These are phyloP conservation scores for Lactarius sanguifluus DNA, from an alignment of 768 basidiomycete genomes.

Conservation along the genomic window DNA sequence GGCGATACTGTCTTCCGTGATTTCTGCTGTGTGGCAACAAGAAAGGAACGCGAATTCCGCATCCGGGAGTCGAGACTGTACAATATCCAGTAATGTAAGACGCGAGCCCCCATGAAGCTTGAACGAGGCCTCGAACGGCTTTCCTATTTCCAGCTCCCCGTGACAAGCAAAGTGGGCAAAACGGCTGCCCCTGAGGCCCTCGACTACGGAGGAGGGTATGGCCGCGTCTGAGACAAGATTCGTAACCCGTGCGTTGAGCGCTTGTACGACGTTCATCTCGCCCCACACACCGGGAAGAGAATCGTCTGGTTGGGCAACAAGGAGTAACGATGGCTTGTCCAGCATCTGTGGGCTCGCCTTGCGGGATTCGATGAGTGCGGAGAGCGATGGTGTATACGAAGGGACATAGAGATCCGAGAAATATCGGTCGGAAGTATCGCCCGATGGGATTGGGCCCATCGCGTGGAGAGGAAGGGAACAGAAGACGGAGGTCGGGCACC, in stretches of 20 bases:
- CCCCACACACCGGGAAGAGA: constrained; percentile 4
- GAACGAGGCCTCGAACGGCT: constrained; percentile 12
- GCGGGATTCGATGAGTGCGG: neutral
- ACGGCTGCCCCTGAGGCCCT: neutral
- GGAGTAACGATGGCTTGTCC: neutral
- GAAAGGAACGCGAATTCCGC: constrained; percentile 22
- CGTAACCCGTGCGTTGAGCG: neutral
- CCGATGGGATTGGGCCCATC: constrained; percentile 19
- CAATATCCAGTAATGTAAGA: constrained; percentile 12
- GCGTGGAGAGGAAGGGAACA: constrained; percentile 27
- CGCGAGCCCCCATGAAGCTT: neutral
- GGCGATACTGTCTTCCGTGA: neutral
- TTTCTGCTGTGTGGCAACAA: constrained; percentile 15
- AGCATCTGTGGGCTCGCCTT: neutral
- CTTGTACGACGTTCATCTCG: constrained; percentile 4
- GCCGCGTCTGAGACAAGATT: neutral
- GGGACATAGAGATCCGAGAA: constrained; percentile 15
- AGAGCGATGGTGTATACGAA: neutral
- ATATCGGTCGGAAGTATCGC: neutral
- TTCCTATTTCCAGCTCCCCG: neutral
- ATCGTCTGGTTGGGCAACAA: constrained; percentile 7
- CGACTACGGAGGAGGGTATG: neutral
- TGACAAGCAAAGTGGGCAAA: constrained; percentile 20
- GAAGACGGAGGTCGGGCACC: neutral
- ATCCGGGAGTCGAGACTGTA: neutral